Evolutionary conservation across 1,139 yeast species (phyloP).

Genomic region (Yamadazyma aaseri): DNA sequence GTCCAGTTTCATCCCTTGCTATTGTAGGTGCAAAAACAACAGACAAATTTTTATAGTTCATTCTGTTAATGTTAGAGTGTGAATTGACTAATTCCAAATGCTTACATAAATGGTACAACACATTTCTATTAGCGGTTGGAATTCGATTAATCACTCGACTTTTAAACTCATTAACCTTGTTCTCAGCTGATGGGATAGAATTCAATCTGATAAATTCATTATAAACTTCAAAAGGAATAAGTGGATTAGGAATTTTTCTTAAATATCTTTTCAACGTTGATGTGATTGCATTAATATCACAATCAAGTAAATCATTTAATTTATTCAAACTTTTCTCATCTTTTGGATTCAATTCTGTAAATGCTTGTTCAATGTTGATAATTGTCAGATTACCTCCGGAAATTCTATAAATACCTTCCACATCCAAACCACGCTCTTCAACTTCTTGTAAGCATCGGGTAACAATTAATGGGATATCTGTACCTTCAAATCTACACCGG

Average conservation of each 20-base stretch:
- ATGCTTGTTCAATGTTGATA: conserved; percentile 51
- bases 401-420: conserved; percentile 88
- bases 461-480: conserved; percentile 66
- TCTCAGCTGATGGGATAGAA: conserved; percentile 31
- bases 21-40: conserved; percentile 96
- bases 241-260: conserved; percentile 80
- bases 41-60: conserved; percentile 80
- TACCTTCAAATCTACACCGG: conserved; percentile 60
- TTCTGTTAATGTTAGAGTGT: conserved; percentile 54
- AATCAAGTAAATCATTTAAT: conserved; percentile 48
- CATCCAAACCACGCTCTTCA: conserved; percentile 66
- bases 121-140: conserved; percentile 67
- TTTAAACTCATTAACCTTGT: conserved; percentile 29
- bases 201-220: conserved; percentile 58
- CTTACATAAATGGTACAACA: conserved; percentile 54
- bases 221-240: conserved; percentile 70
- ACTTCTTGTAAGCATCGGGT: conserved; percentile 76
- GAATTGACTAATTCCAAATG: conserved; percentile 63
- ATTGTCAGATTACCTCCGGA: conserved; percentile 86
- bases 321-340: conserved; percentile 42
- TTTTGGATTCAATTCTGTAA: conserved; percentile 26
- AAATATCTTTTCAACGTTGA: conserved; percentile 84
- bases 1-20: conserved; percentile 77
- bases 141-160: conserved; percentile 35
- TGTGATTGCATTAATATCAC: conserved; percentile 85